Percentiles rank a stretch among this genome's conserved stretches.
Evolutionary conservation across 805 yeast genomes (phyloP).

Genomic region (Lachancea thermotolerans): DNA sequence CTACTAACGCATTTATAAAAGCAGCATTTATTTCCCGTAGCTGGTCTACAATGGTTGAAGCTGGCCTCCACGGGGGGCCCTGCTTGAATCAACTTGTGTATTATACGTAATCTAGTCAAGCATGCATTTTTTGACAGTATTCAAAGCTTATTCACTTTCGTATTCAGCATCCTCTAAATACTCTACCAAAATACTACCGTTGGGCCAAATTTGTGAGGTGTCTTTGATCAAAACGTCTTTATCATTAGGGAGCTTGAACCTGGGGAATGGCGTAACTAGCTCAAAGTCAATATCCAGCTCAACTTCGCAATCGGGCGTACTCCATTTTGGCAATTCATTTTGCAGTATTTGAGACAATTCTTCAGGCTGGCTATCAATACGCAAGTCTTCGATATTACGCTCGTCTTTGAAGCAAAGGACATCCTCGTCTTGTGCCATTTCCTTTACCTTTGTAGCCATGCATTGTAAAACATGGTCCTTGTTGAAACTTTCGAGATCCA

Average conservation of each 20-base stretch:
- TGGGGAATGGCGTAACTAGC: slow-evolving; percentile 57
- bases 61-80: slow-evolving; percentile 6
- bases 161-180: slow-evolving; percentile 27
- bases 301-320: slow-evolving; percentile 23
- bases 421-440: slow-evolving; percentile 13
- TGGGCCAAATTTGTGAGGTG: slow-evolving; percentile 55
- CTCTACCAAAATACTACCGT: slow-evolving; percentile 57
- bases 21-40: not conserved
- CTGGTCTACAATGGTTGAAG: not conserved
- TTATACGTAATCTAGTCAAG: not conserved
- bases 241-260: slow-evolving; percentile 39
- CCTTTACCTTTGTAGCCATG: slow-evolving; percentile 37
- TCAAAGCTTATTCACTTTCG: not conserved
- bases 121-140: not conserved
- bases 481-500: slow-evolving; percentile 1
- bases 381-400: slow-evolving; percentile 7
- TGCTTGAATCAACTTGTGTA: not conserved
- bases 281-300: slow-evolving; percentile 48
- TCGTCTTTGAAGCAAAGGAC: slow-evolving; percentile 20
- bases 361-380: slow-evolving; percentile 1
- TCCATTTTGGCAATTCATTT: slow-evolving; percentile 14
- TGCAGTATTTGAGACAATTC: slow-evolving; percentile 9
- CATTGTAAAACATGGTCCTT: not conserved
- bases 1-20: not conserved
- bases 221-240: slow-evolving; percentile 32